A percentile compares a stretch with the other conserved stretches of the same genome.
These are phyloP conservation scores for Scutellaria barbata DNA, from an alignment of 257 asterid genomes.

Conservation along the genomic window DNA sequence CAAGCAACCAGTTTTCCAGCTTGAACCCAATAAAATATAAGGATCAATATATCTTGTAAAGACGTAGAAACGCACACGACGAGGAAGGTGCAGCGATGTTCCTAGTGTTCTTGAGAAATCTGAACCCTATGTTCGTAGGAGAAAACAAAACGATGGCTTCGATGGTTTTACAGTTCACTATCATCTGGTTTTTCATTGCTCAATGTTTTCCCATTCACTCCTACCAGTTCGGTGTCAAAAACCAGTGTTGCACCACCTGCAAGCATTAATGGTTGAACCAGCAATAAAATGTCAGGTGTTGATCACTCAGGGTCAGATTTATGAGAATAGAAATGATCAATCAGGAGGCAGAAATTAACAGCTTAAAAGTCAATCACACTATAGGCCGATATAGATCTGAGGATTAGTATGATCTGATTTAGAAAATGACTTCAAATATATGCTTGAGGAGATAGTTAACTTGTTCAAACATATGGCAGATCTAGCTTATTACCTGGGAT, in stretches of 20 bases:
- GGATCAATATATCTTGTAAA: background rate
- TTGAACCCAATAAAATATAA: background rate
- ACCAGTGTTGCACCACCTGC: slow-evolving; percentile 95
- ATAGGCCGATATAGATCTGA: background rate
- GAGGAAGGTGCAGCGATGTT: slow-evolving; percentile 11
- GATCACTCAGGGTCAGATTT: background rate
- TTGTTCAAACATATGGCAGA: background rate
- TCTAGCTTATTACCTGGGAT: slow-evolving; percentile 75
- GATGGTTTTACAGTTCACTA: slow-evolving; percentile 52
- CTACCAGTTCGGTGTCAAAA: slow-evolving; percentile 90
- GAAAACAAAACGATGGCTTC: slow-evolving; percentile 7
- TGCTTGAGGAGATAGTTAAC: background rate
- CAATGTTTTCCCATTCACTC: slow-evolving; percentile 81
- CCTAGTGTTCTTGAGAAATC: slow-evolving; percentile 17
- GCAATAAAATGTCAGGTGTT: slow-evolving; percentile 1
- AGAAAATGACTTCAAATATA: slow-evolving; percentile 2
- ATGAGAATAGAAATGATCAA: background rate
- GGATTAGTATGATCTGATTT: background rate
- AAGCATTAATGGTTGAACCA: slow-evolving; percentile 20
- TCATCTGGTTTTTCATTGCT: slow-evolving; percentile 44
- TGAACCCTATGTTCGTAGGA: slow-evolving; percentile 23
- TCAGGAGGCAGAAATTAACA: background rate
- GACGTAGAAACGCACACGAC: slow-evolving; percentile 9
- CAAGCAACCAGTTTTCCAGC: background rate
- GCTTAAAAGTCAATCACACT: background rate